Conservation (phyloP, 768 basidiomycete genomes). For the Fomitopsis serialis region DNA sequence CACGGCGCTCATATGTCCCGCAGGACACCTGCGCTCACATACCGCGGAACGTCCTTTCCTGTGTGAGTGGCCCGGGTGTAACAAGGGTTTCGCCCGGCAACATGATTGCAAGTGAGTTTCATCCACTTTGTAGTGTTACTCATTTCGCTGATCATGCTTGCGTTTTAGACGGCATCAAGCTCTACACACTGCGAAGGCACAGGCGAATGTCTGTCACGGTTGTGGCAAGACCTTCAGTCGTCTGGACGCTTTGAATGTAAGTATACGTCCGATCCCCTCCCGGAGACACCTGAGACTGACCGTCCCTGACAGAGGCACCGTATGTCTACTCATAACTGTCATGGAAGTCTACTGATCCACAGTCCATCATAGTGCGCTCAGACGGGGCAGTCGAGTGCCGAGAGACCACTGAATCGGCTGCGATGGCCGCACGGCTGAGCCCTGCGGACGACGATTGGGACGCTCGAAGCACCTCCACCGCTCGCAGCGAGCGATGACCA, state of each 20-base stretch:
- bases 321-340: conserved; percentile 35
- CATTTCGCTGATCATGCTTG: conserved; percentile 5
- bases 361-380: conserved; percentile 57
- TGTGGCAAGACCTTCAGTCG: conserved; percentile 95
- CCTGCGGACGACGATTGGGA: conserved; percentile 24
- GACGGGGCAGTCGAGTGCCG: conserved; percentile 81
- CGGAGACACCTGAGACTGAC: conserved; percentile 19
- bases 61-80: conserved; percentile 91
- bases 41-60: conserved; percentile 93
- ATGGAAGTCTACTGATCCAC: conserved; percentile 17
- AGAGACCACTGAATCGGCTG: conserved; percentile 23
- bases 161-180: conserved; percentile 72
- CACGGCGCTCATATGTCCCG: not conserved
- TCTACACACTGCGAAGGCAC: conserved; percentile 77
- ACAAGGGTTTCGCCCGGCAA: conserved; percentile 91
- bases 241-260: conserved; percentile 89
- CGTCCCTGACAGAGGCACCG: conserved; percentile 56
- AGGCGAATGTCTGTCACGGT: conserved; percentile 82
- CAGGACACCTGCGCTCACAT: conserved; percentile 91
- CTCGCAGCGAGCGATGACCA: conserved; percentile 1
- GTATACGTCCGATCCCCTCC: conserved; percentile 32
- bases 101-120: conserved; percentile 93
- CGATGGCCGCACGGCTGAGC: conserved; percentile 20
- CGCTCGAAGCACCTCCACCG: conserved; percentile 18
- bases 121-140: not conserved